Conservation (phyloP, 768 basidiomycete species). For the Podaxis mareebaensis region DNA sequence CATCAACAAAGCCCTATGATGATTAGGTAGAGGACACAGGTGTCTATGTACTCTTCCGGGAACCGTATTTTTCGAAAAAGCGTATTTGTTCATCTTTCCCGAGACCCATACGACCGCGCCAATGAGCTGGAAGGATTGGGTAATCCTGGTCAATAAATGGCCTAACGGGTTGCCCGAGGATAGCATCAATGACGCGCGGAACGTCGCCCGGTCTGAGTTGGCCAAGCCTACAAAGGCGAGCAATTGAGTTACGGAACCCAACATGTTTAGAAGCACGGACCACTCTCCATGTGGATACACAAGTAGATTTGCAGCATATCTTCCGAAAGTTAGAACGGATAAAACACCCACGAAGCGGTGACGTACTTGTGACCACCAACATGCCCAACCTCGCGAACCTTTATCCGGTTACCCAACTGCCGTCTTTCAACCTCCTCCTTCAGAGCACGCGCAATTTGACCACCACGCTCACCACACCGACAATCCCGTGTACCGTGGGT, state of each 20-base stretch:
- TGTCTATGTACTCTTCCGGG: background rate
- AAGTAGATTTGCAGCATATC: constrained; percentile 70
- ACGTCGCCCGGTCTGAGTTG: constrained; percentile 58
- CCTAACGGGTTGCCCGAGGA: constrained; percentile 32
- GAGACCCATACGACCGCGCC: constrained; percentile 75
- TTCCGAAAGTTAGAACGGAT: constrained; percentile 23
- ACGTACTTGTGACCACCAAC: constrained; percentile 84
- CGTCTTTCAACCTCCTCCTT: constrained; percentile 49
- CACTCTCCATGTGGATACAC: constrained; percentile 75
- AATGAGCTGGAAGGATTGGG: constrained; percentile 49
- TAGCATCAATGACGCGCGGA: constrained; percentile 48
- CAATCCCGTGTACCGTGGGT: constrained; percentile 82
- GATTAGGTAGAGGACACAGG: background rate
- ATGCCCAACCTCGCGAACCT: constrained; percentile 72
- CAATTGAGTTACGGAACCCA: constrained; percentile 1
- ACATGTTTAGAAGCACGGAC: constrained; percentile 35
- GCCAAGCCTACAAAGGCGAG: constrained; percentile 52
- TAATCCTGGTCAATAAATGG: constrained; percentile 29
- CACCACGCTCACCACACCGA: constrained; percentile 70
- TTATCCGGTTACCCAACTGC: constrained; percentile 31
- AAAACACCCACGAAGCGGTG: constrained; percentile 15
- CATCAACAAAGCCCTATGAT: constrained; percentile 22
- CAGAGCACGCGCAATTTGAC: constrained; percentile 54
- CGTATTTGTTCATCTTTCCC: constrained; percentile 56
- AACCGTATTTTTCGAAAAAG: constrained; percentile 24